Conservation (phyloP, 73 alveolate species). For the Stentor coeruleus region DNA sequence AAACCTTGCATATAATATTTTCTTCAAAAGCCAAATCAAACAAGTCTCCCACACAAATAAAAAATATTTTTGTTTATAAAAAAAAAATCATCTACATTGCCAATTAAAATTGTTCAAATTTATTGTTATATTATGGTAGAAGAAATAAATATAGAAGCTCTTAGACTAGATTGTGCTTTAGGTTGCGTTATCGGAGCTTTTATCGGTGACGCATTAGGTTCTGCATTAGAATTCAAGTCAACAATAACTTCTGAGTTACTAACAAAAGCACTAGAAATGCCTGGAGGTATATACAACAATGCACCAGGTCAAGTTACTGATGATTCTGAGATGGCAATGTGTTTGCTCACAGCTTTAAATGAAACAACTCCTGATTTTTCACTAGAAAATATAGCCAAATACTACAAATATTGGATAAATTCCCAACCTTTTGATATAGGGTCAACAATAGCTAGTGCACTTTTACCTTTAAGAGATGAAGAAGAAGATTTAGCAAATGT, state of each 20-base stretch:
- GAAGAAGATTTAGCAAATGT: not conserved
- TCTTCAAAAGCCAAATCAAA: too few relatives aligned
- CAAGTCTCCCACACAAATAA: too few relatives aligned
- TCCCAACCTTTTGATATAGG: conserved; percentile 51
- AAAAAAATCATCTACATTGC: too few relatives aligned
- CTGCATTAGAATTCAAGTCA: conserved; percentile 55
- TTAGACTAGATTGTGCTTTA: conserved; percentile 18
- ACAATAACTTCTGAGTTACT: conserved; percentile 37
- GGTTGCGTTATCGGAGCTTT: conserved; percentile 69
- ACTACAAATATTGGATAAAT: conserved; percentile 33
- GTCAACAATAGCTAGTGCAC: conserved; percentile 31
- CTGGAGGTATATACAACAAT: conserved; percentile 27
- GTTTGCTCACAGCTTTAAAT: conserved; percentile 31
- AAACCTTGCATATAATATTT: too few relatives aligned
- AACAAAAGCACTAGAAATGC: conserved; percentile 25
- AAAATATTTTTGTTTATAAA: too few relatives aligned
- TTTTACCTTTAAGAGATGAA: not conserved
- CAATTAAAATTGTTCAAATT: too few relatives aligned
- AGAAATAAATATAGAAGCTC: too few relatives aligned
- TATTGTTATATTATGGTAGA: too few relatives aligned
- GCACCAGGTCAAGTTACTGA: conserved; percentile 42
- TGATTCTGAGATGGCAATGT: conserved; percentile 45
- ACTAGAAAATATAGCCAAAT: conserved; percentile 27
- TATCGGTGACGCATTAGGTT: conserved; percentile 74
- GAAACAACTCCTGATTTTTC: conserved; percentile 4